phyloP scores from a whole-genome alignment of 108 stramenopile genomes.

The Schizochytrium sp. region DNA sequence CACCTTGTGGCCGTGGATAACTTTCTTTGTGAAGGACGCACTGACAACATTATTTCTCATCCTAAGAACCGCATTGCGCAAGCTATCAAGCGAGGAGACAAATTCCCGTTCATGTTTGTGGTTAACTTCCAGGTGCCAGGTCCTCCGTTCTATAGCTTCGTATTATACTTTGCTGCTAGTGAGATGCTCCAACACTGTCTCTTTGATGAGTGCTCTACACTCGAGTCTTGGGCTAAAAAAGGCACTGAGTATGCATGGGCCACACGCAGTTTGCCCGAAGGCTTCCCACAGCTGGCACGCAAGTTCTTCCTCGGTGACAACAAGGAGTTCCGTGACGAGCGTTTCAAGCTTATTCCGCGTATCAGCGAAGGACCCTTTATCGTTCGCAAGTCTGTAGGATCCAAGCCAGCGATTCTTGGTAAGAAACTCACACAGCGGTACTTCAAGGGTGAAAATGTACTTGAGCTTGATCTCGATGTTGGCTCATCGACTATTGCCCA shows the following conservation, averaged over 20 bases:
- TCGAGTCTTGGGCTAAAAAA: background rate
- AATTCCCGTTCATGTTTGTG: conserved; percentile 58
- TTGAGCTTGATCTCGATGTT: conserved; percentile 77
- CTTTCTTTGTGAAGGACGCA: background rate
- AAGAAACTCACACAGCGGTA: conserved; percentile 66
- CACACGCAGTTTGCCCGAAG: background rate
- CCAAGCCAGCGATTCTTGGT: conserved; percentile 75
- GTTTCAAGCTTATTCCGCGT: conserved; percentile 77
- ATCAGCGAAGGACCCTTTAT: conserved; percentile 76
- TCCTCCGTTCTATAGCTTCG: conserved; percentile 6
- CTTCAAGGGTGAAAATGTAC: conserved; percentile 39
- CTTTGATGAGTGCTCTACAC: background rate
- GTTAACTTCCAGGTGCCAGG: conserved; percentile 58
- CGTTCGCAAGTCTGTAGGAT: conserved; percentile 69
- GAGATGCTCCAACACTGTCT: conserved; percentile 17
- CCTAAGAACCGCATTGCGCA: conserved; percentile 19
- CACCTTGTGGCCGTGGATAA: conserved; percentile 37
- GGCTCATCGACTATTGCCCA: conserved; percentile 67
- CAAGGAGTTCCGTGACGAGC: conserved; percentile 68
- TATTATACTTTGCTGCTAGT: conserved; percentile 62
- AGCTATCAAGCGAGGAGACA: conserved; percentile 5
- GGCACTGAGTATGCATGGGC: background rate
- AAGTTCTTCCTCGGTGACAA: conserved; percentile 21
- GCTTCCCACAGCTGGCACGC: conserved; percentile 11
- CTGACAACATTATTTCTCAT: background rate